Percentiles rank a stretch among this genome's conserved stretches.
These are phyloP conservation scores for Saccharomycopsis oosterbeekiorum DNA, from an alignment of 805 yeast genomes.

Conservation along the genomic window DNA sequence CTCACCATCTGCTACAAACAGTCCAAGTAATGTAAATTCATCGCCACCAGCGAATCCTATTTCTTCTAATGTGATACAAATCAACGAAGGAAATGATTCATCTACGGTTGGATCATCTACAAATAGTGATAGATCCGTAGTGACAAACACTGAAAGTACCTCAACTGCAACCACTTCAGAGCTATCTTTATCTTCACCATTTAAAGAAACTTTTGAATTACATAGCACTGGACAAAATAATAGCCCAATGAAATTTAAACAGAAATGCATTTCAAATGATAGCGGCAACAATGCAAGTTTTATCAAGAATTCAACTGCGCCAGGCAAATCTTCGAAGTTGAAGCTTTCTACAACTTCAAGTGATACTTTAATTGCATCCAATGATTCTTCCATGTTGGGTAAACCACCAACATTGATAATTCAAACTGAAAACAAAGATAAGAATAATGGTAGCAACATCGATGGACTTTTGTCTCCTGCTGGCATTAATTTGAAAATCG, in stretches of 20 bases:
- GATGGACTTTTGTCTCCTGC: not conserved
- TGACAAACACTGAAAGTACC: not conserved
- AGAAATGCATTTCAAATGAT: not conserved
- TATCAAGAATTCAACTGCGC: not conserved
- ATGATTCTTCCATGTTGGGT: not conserved
- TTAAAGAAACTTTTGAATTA: conserved; percentile 3
- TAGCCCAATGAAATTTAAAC: not conserved
- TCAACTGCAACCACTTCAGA: not conserved
- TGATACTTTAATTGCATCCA: not conserved
- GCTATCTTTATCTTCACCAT: conserved; percentile 3
- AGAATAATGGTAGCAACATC: not conserved
- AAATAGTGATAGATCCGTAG: not conserved
- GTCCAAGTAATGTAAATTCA: not conserved
- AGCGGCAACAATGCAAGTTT: not conserved
- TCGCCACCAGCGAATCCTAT: not conserved
- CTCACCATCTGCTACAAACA: not conserved
- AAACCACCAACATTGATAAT: not conserved
- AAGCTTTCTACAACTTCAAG: not conserved
- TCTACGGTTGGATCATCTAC: not conserved
- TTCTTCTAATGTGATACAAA: not conserved
- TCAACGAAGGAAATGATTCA: not conserved
- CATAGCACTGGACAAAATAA: not conserved
- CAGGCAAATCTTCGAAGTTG: not conserved
- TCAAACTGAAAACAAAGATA: not conserved
- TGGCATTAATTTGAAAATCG: not conserved